Evolutionary conservation across 169 alveolate genomes (phyloP).

Genomic region (Cryptosporidium bovis): DNA sequence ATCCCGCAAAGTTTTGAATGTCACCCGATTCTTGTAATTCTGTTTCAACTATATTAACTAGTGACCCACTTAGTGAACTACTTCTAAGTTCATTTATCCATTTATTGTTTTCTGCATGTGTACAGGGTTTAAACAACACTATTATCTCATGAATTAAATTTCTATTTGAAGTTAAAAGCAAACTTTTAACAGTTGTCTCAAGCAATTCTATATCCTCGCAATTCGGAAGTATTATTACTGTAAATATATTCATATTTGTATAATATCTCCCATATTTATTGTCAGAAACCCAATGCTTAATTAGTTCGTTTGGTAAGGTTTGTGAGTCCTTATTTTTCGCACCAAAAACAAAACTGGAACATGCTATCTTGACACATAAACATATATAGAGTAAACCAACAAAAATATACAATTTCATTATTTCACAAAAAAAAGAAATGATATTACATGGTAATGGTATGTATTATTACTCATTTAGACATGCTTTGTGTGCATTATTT

Average conservation of each 20-base stretch:
- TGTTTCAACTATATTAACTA: slow-evolving; percentile 51
- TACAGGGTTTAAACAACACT: background rate
- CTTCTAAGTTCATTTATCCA: background rate
- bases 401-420: slow-evolving; percentile 4
- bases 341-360: slow-evolving; percentile 46
- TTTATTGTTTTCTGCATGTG: no score
- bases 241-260: slow-evolving; percentile 25
- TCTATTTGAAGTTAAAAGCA: slow-evolving; percentile 44
- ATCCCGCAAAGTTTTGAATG: slow-evolving; percentile 43
- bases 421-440: background rate
- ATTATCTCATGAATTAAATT: slow-evolving; percentile 72
- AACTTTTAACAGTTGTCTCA: slow-evolving; percentile 40
- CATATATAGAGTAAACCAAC: background rate
- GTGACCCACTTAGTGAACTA: background rate
- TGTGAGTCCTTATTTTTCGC: slow-evolving; percentile 12
- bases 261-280: slow-evolving; percentile 37
- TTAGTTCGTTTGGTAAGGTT: slow-evolving; percentile 20
- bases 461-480: background rate
- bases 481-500: slow-evolving; percentile 10
- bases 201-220: slow-evolving; percentile 51
- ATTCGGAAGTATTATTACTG: slow-evolving; percentile 31
- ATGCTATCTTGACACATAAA: slow-evolving; percentile 8
- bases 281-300: slow-evolving; percentile 20
- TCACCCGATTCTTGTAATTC: slow-evolving; percentile 48
- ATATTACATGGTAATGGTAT: background rate